A percentile compares a stretch with the other conserved stretches of the same genome.
Conservation (phyloP, 768 basidiomycete genomes). For the Pleurotus giganteus region DNA sequence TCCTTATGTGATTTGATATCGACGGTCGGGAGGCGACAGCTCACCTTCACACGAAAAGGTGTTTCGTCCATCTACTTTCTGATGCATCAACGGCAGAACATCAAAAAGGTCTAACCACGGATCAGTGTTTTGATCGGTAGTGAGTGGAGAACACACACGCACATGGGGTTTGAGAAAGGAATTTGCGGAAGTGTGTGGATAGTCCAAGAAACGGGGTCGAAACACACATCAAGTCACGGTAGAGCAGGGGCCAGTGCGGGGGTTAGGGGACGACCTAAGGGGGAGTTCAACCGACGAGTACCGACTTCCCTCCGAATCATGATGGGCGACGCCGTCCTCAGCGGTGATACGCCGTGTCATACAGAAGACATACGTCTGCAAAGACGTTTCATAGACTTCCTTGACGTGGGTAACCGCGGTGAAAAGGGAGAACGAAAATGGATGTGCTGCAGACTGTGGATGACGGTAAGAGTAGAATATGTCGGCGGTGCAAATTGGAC, state of each 20-base stretch:
- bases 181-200: background rate
- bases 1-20: background rate
- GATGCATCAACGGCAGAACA: background rate
- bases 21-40: background rate
- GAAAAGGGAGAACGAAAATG: background rate
- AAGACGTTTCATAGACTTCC: background rate
- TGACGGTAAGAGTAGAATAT: too few relatives aligned
- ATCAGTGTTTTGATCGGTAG: background rate
- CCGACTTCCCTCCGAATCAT: background rate
- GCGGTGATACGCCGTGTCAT: too few relatives aligned
- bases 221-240: too few relatives aligned
- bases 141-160: background rate
- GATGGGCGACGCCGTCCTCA: too few relatives aligned
- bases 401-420: background rate
- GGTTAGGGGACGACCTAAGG: background rate
- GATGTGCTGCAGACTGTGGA: background rate
- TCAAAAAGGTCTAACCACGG: background rate
- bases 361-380: too few relatives aligned
- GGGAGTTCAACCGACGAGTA: background rate
- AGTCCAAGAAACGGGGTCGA: background rate
- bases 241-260: background rate
- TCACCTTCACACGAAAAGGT: background rate
- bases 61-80: background rate
- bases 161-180: background rate
- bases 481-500: too few relatives aligned